Evolutionary conservation across 2,329 filamentous ascomycete genomes (phyloP), one percentile per base, ranked within the genome.

Genomic region (Colletotrichum sp.): DNA sequence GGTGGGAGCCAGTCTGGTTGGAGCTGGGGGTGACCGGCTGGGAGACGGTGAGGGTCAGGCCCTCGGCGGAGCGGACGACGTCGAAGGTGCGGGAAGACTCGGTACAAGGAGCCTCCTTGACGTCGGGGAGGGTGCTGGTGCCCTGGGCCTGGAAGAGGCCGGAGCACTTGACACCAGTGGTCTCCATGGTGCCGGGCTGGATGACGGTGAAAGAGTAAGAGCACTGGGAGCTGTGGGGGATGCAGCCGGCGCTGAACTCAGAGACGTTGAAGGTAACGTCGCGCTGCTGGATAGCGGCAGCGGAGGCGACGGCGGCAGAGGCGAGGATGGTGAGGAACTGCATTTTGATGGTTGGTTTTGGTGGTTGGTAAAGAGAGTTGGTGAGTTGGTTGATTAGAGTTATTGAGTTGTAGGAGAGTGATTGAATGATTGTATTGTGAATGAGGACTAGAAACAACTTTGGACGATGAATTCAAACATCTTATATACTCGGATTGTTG

Each of bases 31-130:
- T 77, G 18, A 82, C 65, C 3, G 74, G 81, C 78, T 81, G 77
- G 12, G 76, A 75, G 75, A 83, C 78, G 15, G 69, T 70, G 51
- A 83, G 57, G 65, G 73, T 70, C 34, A 82, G 74, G 43, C 80
- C 81, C 18, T 74, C 76, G 55, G 65, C 61, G 66, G 70, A 36
- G 64, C 77, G 77, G 70, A 62, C 51, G 47, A 83, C 54, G 68
- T 75, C 74, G 71, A 78, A 83, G 36, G 78, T 81, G 24, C 80
- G 78, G 33, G 80, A 79, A 8, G 82, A 82, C 5, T 78, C 24
- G 5, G 67, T 47, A 78, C 82, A 83, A 24, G 75, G 51, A 61
- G 76, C 82, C 5, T 79, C 76, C 67, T 74, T 72, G 76, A 83
- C 77, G 21, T 79, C 70, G 65, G 82, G 82, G n/a, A 83, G 78